Evolutionary conservation across 805 yeast species (phyloP).

Genomic region (Teunomyces tritomae): DNA sequence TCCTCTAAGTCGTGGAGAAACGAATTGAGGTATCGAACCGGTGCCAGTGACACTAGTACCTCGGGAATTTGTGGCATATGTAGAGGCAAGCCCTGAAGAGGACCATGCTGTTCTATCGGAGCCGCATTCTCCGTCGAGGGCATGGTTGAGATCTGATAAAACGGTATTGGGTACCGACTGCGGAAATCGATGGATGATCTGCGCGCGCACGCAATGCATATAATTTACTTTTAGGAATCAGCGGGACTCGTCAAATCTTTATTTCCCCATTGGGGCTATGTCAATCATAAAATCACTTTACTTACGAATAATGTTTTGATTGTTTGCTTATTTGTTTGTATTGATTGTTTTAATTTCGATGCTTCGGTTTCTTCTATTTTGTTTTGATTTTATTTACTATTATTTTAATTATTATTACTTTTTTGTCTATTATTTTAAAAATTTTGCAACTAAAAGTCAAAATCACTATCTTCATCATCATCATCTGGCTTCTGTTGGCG

Average conservation of each 20-base stretch:
- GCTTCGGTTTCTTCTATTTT: too few relatives aligned
- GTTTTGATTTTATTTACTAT: too few relatives aligned
- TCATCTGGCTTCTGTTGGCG: slow-evolving; percentile 10
- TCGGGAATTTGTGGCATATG: background rate
- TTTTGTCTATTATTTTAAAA: background rate
- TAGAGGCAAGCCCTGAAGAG: background rate
- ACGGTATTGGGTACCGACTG: background rate
- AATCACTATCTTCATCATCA: slow-evolving; percentile 23
- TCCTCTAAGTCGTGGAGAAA: slow-evolving; percentile 27
- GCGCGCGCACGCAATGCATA: background rate
- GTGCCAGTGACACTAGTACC: slow-evolving; percentile 2
- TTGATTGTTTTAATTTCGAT: too few relatives aligned
- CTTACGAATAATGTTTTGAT: too few relatives aligned
- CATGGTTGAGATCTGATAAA: background rate
- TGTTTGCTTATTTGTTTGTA: background rate
- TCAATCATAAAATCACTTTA: too few relatives aligned
- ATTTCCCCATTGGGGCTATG: too few relatives aligned
- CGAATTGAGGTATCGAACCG: slow-evolving; percentile 5
- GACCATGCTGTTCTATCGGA: background rate
- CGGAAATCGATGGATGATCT: background rate
- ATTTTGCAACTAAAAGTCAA: slow-evolving; percentile 14
- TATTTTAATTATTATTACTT: too few relatives aligned
- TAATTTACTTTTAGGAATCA: too few relatives aligned
- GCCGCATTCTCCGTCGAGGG: background rate
- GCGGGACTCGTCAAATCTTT: too few relatives aligned